A percentile compares a stretch with the other conserved stretches of the same genome.
Conservation (phyloP, 805 yeast genomes). For the Wickerhamomyces sydowiorum region DNA sequence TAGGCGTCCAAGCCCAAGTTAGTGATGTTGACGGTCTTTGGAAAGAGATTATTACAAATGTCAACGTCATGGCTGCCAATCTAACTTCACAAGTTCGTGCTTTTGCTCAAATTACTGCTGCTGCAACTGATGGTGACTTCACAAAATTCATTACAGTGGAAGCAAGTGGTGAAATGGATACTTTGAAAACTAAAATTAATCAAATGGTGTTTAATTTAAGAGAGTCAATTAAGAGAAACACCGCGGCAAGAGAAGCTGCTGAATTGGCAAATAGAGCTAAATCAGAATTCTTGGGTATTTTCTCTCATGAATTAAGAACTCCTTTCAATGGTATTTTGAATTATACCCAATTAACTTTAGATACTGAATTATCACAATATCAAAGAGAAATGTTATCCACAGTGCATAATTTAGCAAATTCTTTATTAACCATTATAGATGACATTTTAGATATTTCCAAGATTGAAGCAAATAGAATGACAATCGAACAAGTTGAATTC, state of each 20-base stretch:
- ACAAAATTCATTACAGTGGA: conserved; percentile 87
- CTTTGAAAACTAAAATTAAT: conserved; percentile 47
- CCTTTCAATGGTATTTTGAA: conserved; percentile 93
- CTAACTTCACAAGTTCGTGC: conserved; percentile 90
- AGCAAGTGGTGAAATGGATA: conserved; percentile 84
- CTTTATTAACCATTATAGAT: conserved; percentile 79
- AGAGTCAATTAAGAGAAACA: conserved; percentile 85
- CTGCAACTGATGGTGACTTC: conserved; percentile 92
- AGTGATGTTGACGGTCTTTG: conserved; percentile 87
- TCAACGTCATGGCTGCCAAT: conserved; percentile 91
- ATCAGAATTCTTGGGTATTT: conserved; percentile 85
- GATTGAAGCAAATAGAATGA: conserved; percentile 92
- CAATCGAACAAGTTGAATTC: conserved; percentile 84
- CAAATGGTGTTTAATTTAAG: conserved; percentile 84
- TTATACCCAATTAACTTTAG: conserved; percentile 85
- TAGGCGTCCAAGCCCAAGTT: conserved; percentile 90
- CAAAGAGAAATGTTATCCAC: conserved; percentile 89
- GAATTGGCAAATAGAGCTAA: conserved; percentile 86
- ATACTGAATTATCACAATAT: conserved; percentile 84
- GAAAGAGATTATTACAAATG: conserved; percentile 89
- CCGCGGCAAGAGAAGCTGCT: conserved; percentile 93
- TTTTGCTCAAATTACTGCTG: conserved; percentile 88
- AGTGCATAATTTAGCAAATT: conserved; percentile 83
- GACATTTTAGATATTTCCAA: conserved; percentile 89
- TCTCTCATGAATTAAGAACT: conserved; percentile 84